A percentile compares a stretch with the other conserved stretches of the same genome.
Evolutionary conservation across 495 filamentous ascomycete species (phyloP).

Genomic region (Cercophora samala): DNA sequence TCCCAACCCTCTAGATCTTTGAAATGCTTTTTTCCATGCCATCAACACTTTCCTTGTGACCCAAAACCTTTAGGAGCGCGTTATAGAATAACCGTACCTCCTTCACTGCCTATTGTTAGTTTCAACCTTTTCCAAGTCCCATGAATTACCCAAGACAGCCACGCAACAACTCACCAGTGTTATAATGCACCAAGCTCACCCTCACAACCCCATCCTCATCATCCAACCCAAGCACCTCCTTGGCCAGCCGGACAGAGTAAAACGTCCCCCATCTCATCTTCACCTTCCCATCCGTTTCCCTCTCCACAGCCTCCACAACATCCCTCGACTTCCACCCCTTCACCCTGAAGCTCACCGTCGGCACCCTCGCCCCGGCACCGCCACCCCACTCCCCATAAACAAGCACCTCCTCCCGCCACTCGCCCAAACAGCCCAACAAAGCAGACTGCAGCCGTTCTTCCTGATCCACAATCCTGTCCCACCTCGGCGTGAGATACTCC

Average conservation of each 20-base stretch:
- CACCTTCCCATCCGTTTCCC: conserved; percentile 40
- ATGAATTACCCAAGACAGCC: too few species aligned
- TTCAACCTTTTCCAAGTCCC: background rate
- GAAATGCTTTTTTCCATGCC: background rate
- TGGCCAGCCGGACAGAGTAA: conserved; percentile 59
- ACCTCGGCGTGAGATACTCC: conserved; percentile 54
- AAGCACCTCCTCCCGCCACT: conserved; percentile 43
- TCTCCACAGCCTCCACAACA: conserved; percentile 62
- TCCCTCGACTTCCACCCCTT: conserved; percentile 52
- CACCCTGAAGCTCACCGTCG: conserved; percentile 65
- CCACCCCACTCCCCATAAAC: conserved; percentile 55
- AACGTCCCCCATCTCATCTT: conserved; percentile 67
- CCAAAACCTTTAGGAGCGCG: conserved; percentile 24
- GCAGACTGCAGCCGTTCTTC: conserved; percentile 58
- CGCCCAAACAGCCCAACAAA: conserved; percentile 54
- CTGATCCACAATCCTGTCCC: conserved; percentile 52
- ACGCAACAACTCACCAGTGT: conserved; percentile 55
- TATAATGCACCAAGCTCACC: conserved; percentile 73
- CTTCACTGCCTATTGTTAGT: conserved; percentile 38
- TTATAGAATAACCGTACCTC: conserved; percentile 50
- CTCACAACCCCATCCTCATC: conserved; percentile 59
- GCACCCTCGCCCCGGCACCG: conserved; percentile 49
- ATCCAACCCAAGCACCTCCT: conserved; percentile 56
- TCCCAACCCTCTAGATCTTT: background rate
- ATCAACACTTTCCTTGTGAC: background rate